These are phyloP conservation scores for Penicillium samsonianum DNA, from an alignment of 495 filamentous ascomycete species.

Conservation along the genomic window DNA sequence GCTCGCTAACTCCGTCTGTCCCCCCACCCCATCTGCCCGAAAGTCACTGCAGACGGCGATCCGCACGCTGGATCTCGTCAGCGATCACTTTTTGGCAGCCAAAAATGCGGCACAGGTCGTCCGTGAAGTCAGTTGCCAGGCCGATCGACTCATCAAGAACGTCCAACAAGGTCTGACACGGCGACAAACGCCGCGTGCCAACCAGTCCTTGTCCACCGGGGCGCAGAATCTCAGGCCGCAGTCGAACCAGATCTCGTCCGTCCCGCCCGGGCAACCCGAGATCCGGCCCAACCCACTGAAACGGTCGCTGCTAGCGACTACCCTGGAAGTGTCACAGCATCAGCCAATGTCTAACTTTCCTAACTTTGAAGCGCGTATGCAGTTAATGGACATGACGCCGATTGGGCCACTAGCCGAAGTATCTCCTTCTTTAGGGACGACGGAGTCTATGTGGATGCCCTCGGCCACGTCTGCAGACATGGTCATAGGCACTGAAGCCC, in stretches of 20 bases:
- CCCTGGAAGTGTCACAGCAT: background rate
- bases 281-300: background rate
- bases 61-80: background rate
- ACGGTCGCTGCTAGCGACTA: background rate
- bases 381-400: background rate
- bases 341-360: background rate
- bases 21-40: background rate
- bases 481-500: background rate
- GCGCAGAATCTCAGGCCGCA: background rate
- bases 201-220: background rate
- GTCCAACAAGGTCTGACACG: background rate
- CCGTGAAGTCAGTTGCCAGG: background rate
- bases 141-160: background rate
- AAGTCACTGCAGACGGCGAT: background rate
- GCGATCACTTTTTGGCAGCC: background rate
- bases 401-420: background rate
- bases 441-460: background rate
- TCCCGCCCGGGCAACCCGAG: background rate
- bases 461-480: background rate
- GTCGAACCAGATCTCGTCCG: background rate
- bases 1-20: background rate
- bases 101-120: background rate
- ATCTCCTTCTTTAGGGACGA: background rate
- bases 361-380: background rate
- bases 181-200: background rate